Evolutionary conservation across 345 rosid genomes (phyloP).

Genomic region (Sonneratia caseolaris): DNA sequence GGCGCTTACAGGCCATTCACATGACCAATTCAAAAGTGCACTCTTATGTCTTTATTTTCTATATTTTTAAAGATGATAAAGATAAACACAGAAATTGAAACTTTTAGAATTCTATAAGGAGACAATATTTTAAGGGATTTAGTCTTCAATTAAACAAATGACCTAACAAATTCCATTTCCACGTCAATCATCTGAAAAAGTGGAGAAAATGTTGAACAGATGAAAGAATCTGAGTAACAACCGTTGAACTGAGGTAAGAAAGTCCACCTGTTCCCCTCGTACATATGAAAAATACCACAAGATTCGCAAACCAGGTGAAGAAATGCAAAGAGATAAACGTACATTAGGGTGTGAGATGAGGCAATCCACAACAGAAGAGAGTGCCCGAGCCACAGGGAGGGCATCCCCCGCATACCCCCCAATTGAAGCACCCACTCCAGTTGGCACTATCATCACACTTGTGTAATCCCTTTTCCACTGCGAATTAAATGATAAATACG

Average conservation of each 20-base stretch:
- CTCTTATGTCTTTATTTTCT: not conserved
- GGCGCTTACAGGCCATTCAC: not conserved
- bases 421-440: slow-evolving; percentile 49
- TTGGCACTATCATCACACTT: slow-evolving; percentile 53
- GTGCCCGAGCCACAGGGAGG: slow-evolving; percentile 45
- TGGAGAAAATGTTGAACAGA: not conserved
- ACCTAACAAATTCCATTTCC: not conserved
- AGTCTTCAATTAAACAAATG: not conserved
- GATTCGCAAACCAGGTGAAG: not conserved
- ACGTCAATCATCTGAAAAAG: not conserved
- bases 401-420: slow-evolving; percentile 67
- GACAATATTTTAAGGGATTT: not conserved
- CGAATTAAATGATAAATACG: not conserved
- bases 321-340: not conserved
- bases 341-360: slow-evolving; percentile 59
- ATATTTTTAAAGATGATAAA: not conserved
- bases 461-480: slow-evolving; percentile 51
- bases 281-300: not conserved
- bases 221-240: not conserved
- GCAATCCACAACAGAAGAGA: slow-evolving; percentile 54
- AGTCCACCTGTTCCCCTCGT: not conserved
- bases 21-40: not conserved
- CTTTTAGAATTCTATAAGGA: not conserved
- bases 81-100: not conserved
- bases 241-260: not conserved